A percentile compares a stretch with the other conserved stretches of the same genome.
phyloP scores from a whole-genome alignment of 1,139 yeast genomes.

The Martiniozyma asiatica region DNA sequence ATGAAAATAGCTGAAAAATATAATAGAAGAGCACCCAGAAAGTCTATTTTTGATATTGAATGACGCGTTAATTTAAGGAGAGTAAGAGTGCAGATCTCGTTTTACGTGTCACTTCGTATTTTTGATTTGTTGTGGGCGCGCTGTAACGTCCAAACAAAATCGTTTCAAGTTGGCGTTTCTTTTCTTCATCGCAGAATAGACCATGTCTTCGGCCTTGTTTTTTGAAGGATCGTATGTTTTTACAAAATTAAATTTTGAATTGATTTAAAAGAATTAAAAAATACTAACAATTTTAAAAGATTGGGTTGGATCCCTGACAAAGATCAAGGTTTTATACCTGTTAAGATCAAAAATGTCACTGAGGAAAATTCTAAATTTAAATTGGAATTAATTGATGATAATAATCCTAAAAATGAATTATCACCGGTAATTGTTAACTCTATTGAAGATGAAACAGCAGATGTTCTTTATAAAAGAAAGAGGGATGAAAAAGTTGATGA shows the following conservation, averaged over 20 bases:
- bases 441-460: constrained; percentile 34
- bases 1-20: too few species aligned
- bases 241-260: too few species aligned
- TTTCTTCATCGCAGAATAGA: neutral
- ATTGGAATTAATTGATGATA: constrained; percentile 51
- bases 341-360: constrained; percentile 51
- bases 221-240: constrained; percentile 6
- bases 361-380: constrained; percentile 41
- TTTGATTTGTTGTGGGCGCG: too few species aligned
- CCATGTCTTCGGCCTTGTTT: constrained; percentile 5
- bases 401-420: constrained; percentile 36
- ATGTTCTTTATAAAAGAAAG: constrained; percentile 74
- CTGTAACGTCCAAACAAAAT: too few species aligned
- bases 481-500: constrained; percentile 95
- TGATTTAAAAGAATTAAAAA: constrained; percentile 7
- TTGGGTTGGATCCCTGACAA: constrained; percentile 96
- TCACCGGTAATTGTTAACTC: constrained; percentile 36
- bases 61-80: too few species aligned
- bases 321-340: constrained; percentile 84
- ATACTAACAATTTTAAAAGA: constrained; percentile 22
- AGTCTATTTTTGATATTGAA: too few species aligned
- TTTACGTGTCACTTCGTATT: too few species aligned
- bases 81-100: too few species aligned
- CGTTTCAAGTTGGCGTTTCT: too few species aligned
- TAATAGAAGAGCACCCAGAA: too few species aligned